Evolutionary conservation across 805 yeast species (phyloP), one percentile per base, ranked within the genome.

Genomic region (Scheffersomyces stipitis): DNA sequence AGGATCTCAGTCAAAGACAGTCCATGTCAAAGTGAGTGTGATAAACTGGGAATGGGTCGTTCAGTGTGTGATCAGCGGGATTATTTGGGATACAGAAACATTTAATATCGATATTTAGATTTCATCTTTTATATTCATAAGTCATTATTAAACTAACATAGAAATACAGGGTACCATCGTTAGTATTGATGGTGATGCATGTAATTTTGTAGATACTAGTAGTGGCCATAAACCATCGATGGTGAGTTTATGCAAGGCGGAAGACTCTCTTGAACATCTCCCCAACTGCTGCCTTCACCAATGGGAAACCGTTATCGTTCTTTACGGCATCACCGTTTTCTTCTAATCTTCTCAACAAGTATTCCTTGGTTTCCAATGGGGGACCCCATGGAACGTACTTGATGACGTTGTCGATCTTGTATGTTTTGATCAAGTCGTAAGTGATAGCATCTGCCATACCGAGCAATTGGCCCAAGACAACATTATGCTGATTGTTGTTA

Each of bases 331-430:
- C 96, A 16, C 96, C 96, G 57, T 90, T 90, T 67, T 90, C 98
- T 67, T 90, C 96, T 44, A 90, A 71, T 66, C 98, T 79, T 71
- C 98, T 81, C 44, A 82, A 69, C 43, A 90, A 66, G 58, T 90
- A 90, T 50, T 87, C 96, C 67, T 86, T 88, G 40, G 96, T 89
- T 66, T 91, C 97, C 49, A 79, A 65, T 38, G 96, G 95, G 23
- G 97, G 97, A 7, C 97, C 97, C 97, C 97, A 90, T 13, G 97
- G 95, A 44, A 90, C 96, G 58, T 91, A 90, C 66, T 91, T 91
- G 65, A 91, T 82, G 36, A 90, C 82, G 54, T 87, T 87, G 43
- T 74, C 78, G 30, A 78, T 85, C 30, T 77, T 71, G 47, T 84
- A 78, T 31, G 80, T 71, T 28, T 72, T 64, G 38, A 86, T 78